phyloP scores from a whole-genome alignment of 495 filamentous ascomycete species.

The Lichenothelia convexa region DNA sequence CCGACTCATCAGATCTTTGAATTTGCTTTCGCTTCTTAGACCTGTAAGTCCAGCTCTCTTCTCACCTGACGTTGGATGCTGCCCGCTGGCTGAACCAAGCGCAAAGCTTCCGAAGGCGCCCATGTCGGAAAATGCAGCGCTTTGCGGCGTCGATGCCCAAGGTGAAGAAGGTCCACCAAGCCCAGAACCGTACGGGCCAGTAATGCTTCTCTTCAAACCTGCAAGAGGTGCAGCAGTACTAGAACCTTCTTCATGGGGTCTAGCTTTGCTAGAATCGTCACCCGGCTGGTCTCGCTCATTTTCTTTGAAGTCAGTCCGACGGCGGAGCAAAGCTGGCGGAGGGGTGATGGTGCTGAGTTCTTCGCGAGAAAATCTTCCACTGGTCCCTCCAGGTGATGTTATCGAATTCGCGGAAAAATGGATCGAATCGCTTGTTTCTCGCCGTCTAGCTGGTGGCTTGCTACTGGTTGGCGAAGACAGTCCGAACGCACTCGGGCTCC shows the following conservation, averaged over 20 bases:
- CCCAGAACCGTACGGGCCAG: constrained; percentile 36
- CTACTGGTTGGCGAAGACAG: constrained; percentile 43
- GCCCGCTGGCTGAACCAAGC: constrained; percentile 28
- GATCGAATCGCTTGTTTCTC: constrained; percentile 68
- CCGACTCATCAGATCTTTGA: constrained; percentile 67
- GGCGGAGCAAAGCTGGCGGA: constrained; percentile 47
- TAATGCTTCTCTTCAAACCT: constrained; percentile 51
- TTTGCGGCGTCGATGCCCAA: constrained; percentile 45
- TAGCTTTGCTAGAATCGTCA: constrained; percentile 31
- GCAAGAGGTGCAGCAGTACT: constrained; percentile 38
- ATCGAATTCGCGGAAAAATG: constrained; percentile 32
- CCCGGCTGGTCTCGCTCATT: constrained; percentile 14
- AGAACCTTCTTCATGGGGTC: constrained; percentile 20
- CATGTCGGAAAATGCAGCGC: constrained; percentile 45
- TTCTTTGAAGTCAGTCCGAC: constrained; percentile 54
- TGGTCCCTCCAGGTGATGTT: constrained; percentile 30
- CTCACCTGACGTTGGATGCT: constrained; percentile 36
- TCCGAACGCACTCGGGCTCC: constrained; percentile 26
- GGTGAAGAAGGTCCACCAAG: constrained; percentile 40
- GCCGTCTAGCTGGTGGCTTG: constrained; percentile 56
- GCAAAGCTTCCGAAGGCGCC: constrained; percentile 81
- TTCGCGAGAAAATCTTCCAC: constrained; percentile 38
- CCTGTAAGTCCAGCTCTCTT: constrained; percentile 53
- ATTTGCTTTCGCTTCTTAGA: constrained; percentile 55
- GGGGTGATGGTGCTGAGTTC: constrained; percentile 40